Evolutionary conservation across 1,139 yeast species (phyloP).

Genomic region (Pichia cactophila): DNA sequence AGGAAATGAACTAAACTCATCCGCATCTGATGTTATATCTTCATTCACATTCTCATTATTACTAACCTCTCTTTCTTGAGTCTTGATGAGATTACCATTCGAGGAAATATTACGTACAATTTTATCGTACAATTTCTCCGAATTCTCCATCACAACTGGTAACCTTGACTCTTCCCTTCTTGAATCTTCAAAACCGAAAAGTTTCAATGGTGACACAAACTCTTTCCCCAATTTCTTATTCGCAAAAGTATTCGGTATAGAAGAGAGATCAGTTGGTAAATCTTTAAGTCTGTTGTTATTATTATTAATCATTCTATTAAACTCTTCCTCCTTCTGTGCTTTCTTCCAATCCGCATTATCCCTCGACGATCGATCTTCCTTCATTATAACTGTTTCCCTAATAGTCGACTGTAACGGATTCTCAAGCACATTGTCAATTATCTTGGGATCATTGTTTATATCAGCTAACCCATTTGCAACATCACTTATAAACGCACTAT

Average conservation of each 20-base stretch:
- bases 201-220: slow-evolving; percentile 23
- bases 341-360: slow-evolving; percentile 26
- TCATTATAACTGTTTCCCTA: slow-evolving; percentile 22
- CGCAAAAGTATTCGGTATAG: slow-evolving; percentile 26
- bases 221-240: slow-evolving; percentile 9
- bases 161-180: background rate
- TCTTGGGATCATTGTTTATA: background rate
- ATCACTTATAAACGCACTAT: slow-evolving; percentile 3
- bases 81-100: slow-evolving; percentile 2
- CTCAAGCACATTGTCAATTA: background rate
- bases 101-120: slow-evolving; percentile 10
- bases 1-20: slow-evolving; percentile 17
- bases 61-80: background rate
- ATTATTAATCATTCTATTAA: slow-evolving; percentile 13
- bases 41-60: slow-evolving; percentile 16
- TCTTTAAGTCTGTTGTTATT: slow-evolving; percentile 17
- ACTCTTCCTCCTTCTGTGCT: slow-evolving; percentile 16
- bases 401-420: slow-evolving; percentile 12
- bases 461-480: slow-evolving; percentile 1
- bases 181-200: slow-evolving; percentile 17
- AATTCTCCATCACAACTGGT: slow-evolving; percentile 9
- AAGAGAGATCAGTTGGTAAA: slow-evolving; percentile 16
- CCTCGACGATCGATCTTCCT: slow-evolving; percentile 13
- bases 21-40: slow-evolving; percentile 23
- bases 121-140: slow-evolving; percentile 8